These are phyloP conservation scores for Sphagnum magellanicum DNA, from an alignment of 228 moss, liverwort and hornwort species.

Conservation along the genomic window DNA sequence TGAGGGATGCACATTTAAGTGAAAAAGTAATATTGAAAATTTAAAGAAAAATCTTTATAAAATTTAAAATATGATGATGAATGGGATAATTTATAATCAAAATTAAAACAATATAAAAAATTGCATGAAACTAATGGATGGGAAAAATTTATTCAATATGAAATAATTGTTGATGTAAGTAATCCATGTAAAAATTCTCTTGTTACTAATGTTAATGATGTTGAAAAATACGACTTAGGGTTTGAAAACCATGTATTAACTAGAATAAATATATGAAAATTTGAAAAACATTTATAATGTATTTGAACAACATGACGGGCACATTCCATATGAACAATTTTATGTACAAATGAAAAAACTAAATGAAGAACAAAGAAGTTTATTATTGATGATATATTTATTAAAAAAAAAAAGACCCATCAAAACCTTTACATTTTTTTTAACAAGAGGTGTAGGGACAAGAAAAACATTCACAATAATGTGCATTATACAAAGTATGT, in stretches of 20 bases:
- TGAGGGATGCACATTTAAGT: no score
- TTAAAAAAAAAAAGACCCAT: not conserved
- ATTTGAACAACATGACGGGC: not conserved
- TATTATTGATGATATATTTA: not conserved
- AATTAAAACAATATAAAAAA: not conserved
- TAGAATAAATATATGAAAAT: not conserved
- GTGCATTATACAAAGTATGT: not conserved
- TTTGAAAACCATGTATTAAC: not conserved
- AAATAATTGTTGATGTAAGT: not conserved
- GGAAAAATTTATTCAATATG: not conserved
- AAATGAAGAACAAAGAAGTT: not conserved
- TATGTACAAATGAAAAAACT: not conserved
- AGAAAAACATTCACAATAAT: not conserved
- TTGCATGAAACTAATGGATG: not conserved
- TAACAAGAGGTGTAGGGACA: not conserved
- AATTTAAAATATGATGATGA: not conserved
- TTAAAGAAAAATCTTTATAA: not conserved
- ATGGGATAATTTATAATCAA: not conserved
- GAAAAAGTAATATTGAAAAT: not conserved
- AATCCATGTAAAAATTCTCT: not conserved
- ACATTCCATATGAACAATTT: no score
- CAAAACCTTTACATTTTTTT: not conserved
- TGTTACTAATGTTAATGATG: not conserved
- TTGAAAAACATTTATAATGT: not conserved
- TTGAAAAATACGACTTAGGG: not conserved